A percentile compares a stretch with the other conserved stretches of the same genome.
Conservation (phyloP, 495 filamentous ascomycete genomes). For the Letharia columbiana region DNA sequence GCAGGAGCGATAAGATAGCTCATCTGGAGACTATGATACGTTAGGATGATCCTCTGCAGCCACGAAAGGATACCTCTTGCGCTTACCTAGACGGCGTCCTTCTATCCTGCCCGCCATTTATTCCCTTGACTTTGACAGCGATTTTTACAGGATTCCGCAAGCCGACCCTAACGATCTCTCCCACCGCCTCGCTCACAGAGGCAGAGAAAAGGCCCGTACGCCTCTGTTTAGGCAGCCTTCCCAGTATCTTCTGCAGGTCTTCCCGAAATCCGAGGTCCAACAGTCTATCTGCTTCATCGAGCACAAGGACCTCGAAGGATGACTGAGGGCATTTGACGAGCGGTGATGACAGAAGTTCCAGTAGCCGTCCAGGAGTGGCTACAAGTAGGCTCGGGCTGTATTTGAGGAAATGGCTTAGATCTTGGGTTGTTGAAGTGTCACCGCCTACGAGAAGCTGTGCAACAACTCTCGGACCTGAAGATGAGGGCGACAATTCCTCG, state of each 20-base stretch:
- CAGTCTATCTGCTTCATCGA: conserved; percentile 90
- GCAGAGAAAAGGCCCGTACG: conserved; percentile 92
- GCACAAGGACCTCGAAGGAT: conserved; percentile 78
- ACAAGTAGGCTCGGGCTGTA: conserved; percentile 78
- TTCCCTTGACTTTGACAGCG: conserved; percentile 80
- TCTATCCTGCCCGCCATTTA: conserved; percentile 65
- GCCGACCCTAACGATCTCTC: conserved; percentile 85
- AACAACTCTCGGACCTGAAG: conserved; percentile 50
- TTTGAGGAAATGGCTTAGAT: conserved; percentile 71
- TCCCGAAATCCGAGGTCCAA: conserved; percentile 94
- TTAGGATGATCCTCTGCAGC: conserved; percentile 5
- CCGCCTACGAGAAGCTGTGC: conserved; percentile 90
- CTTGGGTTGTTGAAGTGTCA: conserved; percentile 70
- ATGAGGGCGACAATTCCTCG: conserved; percentile 42
- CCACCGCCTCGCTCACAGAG: conserved; percentile 82
- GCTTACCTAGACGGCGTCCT: conserved; percentile 68
- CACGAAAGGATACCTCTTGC: background rate
- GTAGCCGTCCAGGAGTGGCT: conserved; percentile 77
- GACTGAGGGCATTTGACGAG: conserved; percentile 85
- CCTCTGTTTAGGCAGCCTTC: conserved; percentile 81
- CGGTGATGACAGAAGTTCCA: conserved; percentile 81
- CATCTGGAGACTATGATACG: conserved; percentile 61
- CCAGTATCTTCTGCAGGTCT: conserved; percentile 75
- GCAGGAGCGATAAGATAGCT: conserved; percentile 69
- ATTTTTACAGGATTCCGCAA: conserved; percentile 91